Conservation (phyloP, 257 asterid species). For the Gentiana dahurica region DNA sequence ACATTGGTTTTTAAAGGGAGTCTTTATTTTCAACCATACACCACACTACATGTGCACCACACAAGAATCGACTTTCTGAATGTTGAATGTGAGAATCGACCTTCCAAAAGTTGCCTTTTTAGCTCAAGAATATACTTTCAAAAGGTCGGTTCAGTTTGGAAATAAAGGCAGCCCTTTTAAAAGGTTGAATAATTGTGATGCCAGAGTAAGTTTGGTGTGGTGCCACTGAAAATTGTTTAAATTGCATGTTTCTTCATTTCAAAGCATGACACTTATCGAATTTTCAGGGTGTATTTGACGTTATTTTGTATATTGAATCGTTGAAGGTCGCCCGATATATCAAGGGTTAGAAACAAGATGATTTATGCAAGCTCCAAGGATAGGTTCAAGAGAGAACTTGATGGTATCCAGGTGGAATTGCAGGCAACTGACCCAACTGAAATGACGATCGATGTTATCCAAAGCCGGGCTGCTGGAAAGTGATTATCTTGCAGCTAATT, state of each 20-base stretch:
- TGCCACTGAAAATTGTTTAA: too few species aligned
- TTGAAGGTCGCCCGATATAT: slow-evolving; percentile 28
- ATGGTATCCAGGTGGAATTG: slow-evolving; percentile 38
- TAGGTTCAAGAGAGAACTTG: slow-evolving; percentile 34
- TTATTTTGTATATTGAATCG: neutral
- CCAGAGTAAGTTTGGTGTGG: too few species aligned
- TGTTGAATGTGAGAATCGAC: too few species aligned
- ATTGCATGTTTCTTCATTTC: neutral
- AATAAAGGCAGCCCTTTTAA: too few species aligned
- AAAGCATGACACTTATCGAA: neutral
- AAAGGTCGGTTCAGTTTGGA: too few species aligned
- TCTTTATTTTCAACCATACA: too few species aligned
- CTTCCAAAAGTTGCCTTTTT: too few species aligned
- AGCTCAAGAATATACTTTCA: too few species aligned
- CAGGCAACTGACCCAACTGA: slow-evolving; percentile 41
- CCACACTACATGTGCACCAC: too few species aligned
- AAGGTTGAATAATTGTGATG: too few species aligned
- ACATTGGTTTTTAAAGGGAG: too few species aligned
- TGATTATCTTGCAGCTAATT: slow-evolving; percentile 3
- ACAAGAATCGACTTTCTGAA: too few species aligned
- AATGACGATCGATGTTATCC: slow-evolving; percentile 29
- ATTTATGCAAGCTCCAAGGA: slow-evolving; percentile 40
- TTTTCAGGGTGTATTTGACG: neutral
- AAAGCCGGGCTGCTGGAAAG: slow-evolving; percentile 14
- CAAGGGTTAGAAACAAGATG: slow-evolving; percentile 36